Percentiles rank a stretch among this genome's conserved stretches.
Evolutionary conservation across 1,284 basidiomycete genomes (phyloP).

Genomic region (Pseudozyma hubeiensis): DNA sequence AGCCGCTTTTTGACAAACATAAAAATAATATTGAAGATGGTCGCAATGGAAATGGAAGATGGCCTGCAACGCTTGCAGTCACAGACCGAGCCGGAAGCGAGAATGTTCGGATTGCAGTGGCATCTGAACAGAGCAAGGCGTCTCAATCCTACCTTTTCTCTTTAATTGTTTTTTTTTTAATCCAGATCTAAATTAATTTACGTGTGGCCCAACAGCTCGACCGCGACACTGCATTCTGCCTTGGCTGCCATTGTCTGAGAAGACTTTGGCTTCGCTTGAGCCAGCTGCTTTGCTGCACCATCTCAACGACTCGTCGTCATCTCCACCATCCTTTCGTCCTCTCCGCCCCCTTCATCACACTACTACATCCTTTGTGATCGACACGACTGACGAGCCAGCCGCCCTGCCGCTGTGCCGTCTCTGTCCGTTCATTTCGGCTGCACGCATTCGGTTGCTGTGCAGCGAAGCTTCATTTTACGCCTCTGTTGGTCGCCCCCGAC

Average conservation of each 20-base stretch:
- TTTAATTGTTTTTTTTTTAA: neutral
- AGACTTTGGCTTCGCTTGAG: neutral
- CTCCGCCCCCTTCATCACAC: neutral
- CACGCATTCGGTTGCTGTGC: conserved; percentile 44
- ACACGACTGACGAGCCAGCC: neutral
- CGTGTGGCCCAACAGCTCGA: conserved; percentile 1
- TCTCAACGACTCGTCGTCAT: neutral
- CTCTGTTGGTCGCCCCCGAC: neutral
- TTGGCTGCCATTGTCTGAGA: neutral
- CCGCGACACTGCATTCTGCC: neutral
- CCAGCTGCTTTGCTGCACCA: no score
- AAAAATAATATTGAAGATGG: no score
- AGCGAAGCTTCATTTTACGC: conserved; percentile 11
- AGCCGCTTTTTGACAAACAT: no score
- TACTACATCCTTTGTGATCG: neutral
- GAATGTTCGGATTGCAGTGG: neutral
- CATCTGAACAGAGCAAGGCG: neutral
- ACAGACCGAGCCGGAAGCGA: no score
- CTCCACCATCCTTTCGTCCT: neutral
- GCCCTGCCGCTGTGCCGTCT: neutral
- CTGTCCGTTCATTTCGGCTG: neutral
- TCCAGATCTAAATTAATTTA: neutral
- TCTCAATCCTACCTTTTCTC: no score
- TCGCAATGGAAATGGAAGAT: no score
- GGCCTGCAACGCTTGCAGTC: no score